phyloP scores from a whole-genome alignment of 208 protist species.

The Leishmania braziliensis region DNA sequence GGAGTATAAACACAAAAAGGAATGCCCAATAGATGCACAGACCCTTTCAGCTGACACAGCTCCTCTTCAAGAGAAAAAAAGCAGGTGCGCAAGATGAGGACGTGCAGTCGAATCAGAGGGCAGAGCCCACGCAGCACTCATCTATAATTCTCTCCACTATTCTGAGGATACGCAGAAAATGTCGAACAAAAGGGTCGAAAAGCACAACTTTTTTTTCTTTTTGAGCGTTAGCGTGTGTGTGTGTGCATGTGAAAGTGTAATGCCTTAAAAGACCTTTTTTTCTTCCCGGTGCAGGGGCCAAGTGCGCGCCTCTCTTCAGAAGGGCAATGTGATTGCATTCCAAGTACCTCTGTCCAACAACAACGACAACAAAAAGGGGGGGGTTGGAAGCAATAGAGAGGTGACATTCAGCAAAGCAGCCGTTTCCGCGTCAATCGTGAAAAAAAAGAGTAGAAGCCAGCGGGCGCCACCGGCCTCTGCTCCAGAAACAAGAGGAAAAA shows the following conservation, averaged over 20 bases:
- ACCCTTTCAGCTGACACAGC: not conserved
- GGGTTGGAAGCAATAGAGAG: conserved; percentile 18
- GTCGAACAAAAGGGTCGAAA: not conserved
- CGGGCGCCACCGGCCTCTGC: not conserved
- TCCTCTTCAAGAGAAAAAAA: not conserved
- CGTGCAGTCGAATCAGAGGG: not conserved
- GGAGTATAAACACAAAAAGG: not conserved
- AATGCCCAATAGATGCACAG: not conserved
- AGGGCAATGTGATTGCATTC: not conserved
- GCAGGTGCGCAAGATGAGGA: not conserved
- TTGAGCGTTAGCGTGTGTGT: not conserved
- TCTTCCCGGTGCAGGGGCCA: not conserved
- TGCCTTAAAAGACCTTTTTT: not conserved
- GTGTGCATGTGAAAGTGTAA: not conserved
- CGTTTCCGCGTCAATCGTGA: not conserved
- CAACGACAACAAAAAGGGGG: not conserved
- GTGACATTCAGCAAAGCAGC: conserved; percentile 6
- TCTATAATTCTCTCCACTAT: not conserved
- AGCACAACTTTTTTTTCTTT: not conserved
- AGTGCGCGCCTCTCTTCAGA: not conserved
- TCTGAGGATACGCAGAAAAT: not conserved
- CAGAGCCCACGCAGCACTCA: not conserved
- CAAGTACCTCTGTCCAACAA: conserved; percentile 20
- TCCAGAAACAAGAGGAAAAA: not conserved
- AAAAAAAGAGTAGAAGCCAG: not conserved